Evolutionary conservation across 2,329 filamentous ascomycete species (phyloP), one percentile per base, ranked within the genome.

Genomic region (Pseudodiploospora longispora): DNA sequence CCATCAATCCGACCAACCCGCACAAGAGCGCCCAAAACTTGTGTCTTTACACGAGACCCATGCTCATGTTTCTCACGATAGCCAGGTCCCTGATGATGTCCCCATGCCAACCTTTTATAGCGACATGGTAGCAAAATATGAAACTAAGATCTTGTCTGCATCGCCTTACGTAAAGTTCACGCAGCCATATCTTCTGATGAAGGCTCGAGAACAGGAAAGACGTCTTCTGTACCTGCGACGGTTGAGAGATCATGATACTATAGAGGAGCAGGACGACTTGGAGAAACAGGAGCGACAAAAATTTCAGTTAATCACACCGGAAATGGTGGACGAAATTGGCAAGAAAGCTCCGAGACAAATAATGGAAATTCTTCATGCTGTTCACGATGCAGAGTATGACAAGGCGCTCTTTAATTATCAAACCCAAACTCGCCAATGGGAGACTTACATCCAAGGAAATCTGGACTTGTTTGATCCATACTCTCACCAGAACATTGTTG

Each of bases 121-220:
- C 59, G 88, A 95, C 59, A 87, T 96, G 75, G 89, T 97, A 33
- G 83, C 88, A 46, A 91, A 95, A 56, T 89, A 95, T 57, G 82
- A 94, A 57, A 95, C 89, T 5, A 94, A 91, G 58, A 85, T 98
- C 37, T 70, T 98, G 5, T 98, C 94, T 1, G 88, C 89, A 1
- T 98, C 93, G 0, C 93, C 93, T 0, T 97, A 95, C 59, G 93
- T 98, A 52, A 91, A 88, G 57, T 98, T 97, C 59, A 85, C 86
- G 51, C 88, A 93, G 59, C 93, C 93, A 1, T 95, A 97, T 63
- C 76, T 97, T 27, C 74, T 98, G 33, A 94, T 93, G 75, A 87
- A 87, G 58, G 85, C 93, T 36, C 82, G 93, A 40, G 90, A 96
- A 60, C 85, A 96, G 58, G 93, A 98, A 64, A 76, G 87, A 42